These are phyloP conservation scores for Naegleria lovaniensis DNA, from an alignment of 208 protist species.

Conservation along the genomic window DNA sequence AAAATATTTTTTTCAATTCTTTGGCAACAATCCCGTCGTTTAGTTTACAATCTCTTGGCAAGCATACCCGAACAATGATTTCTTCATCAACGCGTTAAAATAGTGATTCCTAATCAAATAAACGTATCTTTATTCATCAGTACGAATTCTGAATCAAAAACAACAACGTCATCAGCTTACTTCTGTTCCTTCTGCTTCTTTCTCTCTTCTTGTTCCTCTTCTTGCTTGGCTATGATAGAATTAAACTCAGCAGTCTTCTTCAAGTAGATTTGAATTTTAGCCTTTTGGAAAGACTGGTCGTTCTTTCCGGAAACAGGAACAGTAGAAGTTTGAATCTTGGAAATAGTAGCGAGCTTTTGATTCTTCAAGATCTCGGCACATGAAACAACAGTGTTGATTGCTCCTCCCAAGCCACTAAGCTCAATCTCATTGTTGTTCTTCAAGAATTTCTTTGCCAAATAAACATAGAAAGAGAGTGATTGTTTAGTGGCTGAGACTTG, in stretches of 20 bases:
- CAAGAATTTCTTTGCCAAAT: constrained; percentile 20
- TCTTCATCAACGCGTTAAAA: too few species aligned
- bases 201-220: constrained; percentile 3
- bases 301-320: background rate
- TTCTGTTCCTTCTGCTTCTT: constrained; percentile 4
- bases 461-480: background rate
- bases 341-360: background rate
- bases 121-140: too few species aligned
- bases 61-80: too few species aligned
- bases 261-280: constrained; percentile 25
- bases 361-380: constrained; percentile 19
- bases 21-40: too few species aligned
- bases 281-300: background rate
- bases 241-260: constrained; percentile 18
- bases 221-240: background rate
- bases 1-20: background rate
- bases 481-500: background rate
- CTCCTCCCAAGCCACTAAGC: background rate
- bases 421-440: background rate
- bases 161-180: background rate
- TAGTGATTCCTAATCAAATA: too few species aligned
- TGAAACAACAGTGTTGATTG: constrained; percentile 25
- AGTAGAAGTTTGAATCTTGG: constrained; percentile 23
- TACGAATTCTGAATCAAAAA: background rate
- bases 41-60: too few species aligned